These are phyloP conservation scores for Sugiyamaella pinicola DNA, from an alignment of 1,139 yeast genomes.

Conservation along the genomic window DNA sequence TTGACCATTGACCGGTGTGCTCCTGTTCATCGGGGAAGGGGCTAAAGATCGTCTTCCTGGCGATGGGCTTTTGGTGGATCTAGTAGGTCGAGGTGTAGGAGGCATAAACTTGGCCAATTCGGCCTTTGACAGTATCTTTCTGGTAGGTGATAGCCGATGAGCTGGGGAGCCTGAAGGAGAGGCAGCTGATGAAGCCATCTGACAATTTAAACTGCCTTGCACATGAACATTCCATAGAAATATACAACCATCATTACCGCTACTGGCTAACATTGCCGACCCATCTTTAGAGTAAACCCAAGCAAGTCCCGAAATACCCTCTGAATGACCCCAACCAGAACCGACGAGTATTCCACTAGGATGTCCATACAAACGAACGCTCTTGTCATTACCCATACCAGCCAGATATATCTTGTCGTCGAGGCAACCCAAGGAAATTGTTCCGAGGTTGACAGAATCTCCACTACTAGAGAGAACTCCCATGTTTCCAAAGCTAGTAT, in stretches of 20 bases:
- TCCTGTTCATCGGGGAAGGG: conserved; percentile 8
- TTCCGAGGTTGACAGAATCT: conserved; percentile 35
- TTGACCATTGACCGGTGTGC: neutral
- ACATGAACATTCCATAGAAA: conserved; percentile 33
- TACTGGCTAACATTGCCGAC: conserved; percentile 32
- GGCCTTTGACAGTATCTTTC: conserved; percentile 34
- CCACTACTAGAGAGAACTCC: conserved; percentile 28
- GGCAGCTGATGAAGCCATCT: neutral
- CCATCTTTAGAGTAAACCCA: conserved; percentile 34
- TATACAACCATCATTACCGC: conserved; percentile 38
- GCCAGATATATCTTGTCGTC: conserved; percentile 36
- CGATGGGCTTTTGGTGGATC: conserved; percentile 17
- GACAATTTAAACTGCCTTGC: neutral
- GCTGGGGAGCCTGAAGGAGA: neutral
- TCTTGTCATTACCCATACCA: conserved; percentile 59
- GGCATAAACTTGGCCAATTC: conserved; percentile 32
- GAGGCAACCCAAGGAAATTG: conserved; percentile 30
- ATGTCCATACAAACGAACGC: conserved; percentile 55
- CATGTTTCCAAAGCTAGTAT: conserved; percentile 16
- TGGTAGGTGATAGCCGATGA: conserved; percentile 20
- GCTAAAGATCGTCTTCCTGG: conserved; percentile 15
- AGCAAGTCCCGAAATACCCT: conserved; percentile 51
- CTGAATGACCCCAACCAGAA: conserved; percentile 69
- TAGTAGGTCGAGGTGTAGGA: conserved; percentile 4
- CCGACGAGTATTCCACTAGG: conserved; percentile 51